Evolutionary conservation across 805 yeast species (phyloP).

Genomic region (Brettanomyces bruxellensis): DNA sequence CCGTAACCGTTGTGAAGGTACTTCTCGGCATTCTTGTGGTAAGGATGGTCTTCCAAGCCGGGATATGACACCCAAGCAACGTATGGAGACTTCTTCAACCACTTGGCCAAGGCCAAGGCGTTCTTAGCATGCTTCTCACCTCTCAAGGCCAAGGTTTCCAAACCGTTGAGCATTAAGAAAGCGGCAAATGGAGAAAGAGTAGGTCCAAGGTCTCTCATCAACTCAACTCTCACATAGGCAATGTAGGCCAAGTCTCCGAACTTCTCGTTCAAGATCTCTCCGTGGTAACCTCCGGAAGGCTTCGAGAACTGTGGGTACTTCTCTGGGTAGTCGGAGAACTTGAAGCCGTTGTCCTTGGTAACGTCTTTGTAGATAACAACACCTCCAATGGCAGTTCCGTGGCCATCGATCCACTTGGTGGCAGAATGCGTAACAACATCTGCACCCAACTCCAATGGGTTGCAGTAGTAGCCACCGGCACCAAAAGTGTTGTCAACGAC

Average conservation of each 20-base stretch:
- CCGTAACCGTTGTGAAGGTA: slow-evolving; percentile 78
- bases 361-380: slow-evolving; percentile 44
- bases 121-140: slow-evolving; percentile 87
- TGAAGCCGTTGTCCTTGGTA: slow-evolving; percentile 81
- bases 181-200: slow-evolving; percentile 81
- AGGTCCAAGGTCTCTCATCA: slow-evolving; percentile 90
- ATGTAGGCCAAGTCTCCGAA: slow-evolving; percentile 75
- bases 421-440: slow-evolving; percentile 92
- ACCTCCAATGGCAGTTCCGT: slow-evolving; percentile 93
- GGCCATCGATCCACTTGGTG: slow-evolving; percentile 97
- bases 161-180: slow-evolving; percentile 81
- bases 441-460: slow-evolving; percentile 83
- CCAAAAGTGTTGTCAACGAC: slow-evolving; percentile 96
- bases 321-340: slow-evolving; percentile 78
- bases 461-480: slow-evolving; percentile 85
- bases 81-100: slow-evolving; percentile 55
- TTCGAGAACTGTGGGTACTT: slow-evolving; percentile 86
- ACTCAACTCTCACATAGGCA: slow-evolving; percentile 72
- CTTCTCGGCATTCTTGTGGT: slow-evolving; percentile 76
- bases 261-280: slow-evolving; percentile 71
- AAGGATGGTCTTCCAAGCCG: slow-evolving; percentile 71
- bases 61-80: slow-evolving; percentile 91
- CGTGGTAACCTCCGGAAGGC: slow-evolving; percentile 94
- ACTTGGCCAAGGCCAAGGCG: slow-evolving; percentile 71
- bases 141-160: slow-evolving; percentile 88